Evolutionary conservation across 768 basidiomycete species (phyloP).

Genomic region (Lentinula raphanica): DNA sequence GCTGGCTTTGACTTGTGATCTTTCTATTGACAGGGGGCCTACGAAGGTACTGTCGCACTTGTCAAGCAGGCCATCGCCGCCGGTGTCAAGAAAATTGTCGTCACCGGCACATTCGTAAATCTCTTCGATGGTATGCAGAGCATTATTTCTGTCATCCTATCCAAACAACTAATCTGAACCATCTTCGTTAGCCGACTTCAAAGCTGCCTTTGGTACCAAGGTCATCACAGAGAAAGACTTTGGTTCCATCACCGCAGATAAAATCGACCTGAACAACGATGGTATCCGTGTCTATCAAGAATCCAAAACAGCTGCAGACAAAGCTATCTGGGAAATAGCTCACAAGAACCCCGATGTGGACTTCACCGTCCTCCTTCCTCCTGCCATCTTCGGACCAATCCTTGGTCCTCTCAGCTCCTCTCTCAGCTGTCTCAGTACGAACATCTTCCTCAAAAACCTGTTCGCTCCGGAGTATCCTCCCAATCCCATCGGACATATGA

Average conservation of each 20-base stretch:
- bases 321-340: constrained; percentile 5
- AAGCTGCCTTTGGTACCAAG: constrained; percentile 1
- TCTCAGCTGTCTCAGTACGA: no score
- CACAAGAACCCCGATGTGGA: constrained; percentile 1
- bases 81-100: constrained; percentile 8
- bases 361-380: background rate
- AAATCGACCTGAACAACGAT: background rate
- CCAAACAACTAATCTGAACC: background rate
- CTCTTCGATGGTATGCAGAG: constrained; percentile 8
- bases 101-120: constrained; percentile 8
- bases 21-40: background rate
- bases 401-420: no score
- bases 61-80: constrained; percentile 8
- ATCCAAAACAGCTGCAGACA: constrained; percentile 2
- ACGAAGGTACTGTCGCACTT: constrained; percentile 2
- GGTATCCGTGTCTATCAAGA: background rate
- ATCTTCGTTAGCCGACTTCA: background rate
- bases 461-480: constrained; percentile 5
- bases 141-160: background rate
- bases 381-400: no score
- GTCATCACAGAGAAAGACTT: constrained; percentile 4
- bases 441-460: background rate
- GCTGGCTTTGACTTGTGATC: background rate
- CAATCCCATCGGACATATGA: constrained; percentile 1
- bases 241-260: constrained; percentile 8